These are phyloP conservation scores for Lactarius psammicola DNA, from an alignment of 768 basidiomycete genomes.

Conservation along the genomic window DNA sequence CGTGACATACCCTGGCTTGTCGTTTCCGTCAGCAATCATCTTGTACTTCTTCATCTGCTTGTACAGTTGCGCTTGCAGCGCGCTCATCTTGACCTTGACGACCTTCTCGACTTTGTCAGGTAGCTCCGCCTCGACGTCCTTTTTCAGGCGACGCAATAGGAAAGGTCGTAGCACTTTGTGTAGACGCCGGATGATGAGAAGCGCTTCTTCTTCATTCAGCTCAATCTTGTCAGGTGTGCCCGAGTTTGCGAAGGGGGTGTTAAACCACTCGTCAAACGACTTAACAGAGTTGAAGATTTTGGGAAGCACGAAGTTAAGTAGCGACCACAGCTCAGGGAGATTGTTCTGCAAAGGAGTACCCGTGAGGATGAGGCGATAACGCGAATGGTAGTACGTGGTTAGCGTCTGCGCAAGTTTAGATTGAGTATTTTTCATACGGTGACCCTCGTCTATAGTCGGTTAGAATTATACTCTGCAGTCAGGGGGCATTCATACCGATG, in stretches of 20 bases:
- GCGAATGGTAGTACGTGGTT: slow-evolving; percentile 88
- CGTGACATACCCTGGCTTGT: slow-evolving; percentile 63
- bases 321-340: slow-evolving; percentile 91
- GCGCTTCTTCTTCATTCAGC: slow-evolving; percentile 98
- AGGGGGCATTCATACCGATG: slow-evolving; percentile 59
- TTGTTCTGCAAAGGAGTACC: slow-evolving; percentile 98
- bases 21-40: slow-evolving; percentile 86
- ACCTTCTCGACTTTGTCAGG: slow-evolving; percentile 99
- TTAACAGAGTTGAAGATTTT: slow-evolving; percentile 99
- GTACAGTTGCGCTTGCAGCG: slow-evolving; percentile 87
- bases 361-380: slow-evolving; percentile 90
- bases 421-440: slow-evolving; percentile 96
- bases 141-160: slow-evolving; percentile 88
- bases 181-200: slow-evolving; percentile 93
- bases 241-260: slow-evolving; percentile 98
- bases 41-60: slow-evolving; percentile 99
- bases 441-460: slow-evolving; percentile 73
- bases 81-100: slow-evolving; percentile 94
- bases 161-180: slow-evolving; percentile 96
- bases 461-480: slow-evolving; percentile 2
- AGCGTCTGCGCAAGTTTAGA: slow-evolving; percentile 88
- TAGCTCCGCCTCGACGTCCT: slow-evolving; percentile 93
- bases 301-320: slow-evolving; percentile 92
- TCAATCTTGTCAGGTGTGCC: slow-evolving; percentile 98
- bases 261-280: slow-evolving; percentile 99